Evolutionary conservation across 352 stramenopile species (phyloP).

Genomic region (Phytophthora melonis): DNA sequence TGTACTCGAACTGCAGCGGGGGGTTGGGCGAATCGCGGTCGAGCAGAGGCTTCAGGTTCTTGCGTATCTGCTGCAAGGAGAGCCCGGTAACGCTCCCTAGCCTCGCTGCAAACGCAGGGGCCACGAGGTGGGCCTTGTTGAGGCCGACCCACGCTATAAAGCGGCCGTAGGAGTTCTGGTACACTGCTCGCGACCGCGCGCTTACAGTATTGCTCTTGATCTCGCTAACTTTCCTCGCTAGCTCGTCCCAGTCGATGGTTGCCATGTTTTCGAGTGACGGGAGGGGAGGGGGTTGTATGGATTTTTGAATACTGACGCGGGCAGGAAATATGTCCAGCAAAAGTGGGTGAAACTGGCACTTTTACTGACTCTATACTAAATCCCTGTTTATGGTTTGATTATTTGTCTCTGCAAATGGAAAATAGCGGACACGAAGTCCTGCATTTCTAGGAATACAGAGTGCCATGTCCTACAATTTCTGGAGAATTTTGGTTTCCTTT

Average conservation of each 20-base stretch:
- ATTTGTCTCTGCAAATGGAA: background rate
- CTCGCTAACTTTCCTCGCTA: background rate
- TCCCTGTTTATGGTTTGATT: background rate
- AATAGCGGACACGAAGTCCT: background rate
- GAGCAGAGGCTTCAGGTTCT: too few species aligned
- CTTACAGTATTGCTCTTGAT: background rate
- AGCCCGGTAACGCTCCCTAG: too few species aligned
- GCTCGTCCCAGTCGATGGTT: background rate
- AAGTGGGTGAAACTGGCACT: background rate
- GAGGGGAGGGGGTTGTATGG: background rate
- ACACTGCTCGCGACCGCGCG: background rate
- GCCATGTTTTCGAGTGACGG: background rate
- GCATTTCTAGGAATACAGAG: background rate
- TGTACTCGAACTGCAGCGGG: too few species aligned
- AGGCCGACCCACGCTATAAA: background rate
- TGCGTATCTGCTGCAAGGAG: too few species aligned
- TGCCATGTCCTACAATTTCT: background rate
- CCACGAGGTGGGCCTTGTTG: background rate
- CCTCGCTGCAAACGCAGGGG: background rate
- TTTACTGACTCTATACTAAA: background rate
- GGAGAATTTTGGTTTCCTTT: background rate
- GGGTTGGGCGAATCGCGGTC: too few species aligned
- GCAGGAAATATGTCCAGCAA: too few species aligned
- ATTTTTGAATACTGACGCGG: background rate
- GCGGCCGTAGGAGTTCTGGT: background rate